A percentile compares a stretch with the other conserved stretches of the same genome.
phyloP scores from a whole-genome alignment of 2,329 filamentous ascomycete genomes.

The Rhynchosporium secalis region DNA sequence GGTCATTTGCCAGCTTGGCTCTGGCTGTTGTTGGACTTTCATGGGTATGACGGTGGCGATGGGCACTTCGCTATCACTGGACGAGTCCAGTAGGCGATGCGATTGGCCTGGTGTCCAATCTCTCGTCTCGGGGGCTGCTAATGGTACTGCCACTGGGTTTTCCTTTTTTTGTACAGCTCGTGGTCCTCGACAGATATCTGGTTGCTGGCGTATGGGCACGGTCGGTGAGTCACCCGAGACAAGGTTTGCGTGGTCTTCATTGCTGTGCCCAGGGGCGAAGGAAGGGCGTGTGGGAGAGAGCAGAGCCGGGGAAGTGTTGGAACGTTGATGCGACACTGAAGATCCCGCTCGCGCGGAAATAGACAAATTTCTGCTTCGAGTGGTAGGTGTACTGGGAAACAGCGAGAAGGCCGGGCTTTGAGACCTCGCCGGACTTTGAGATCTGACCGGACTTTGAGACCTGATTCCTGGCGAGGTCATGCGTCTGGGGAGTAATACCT shows the following conservation, averaged over 20 bases:
- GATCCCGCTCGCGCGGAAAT: conserved; percentile 15
- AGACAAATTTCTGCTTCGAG: conserved; percentile 25
- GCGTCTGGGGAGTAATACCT: conserved; percentile 42
- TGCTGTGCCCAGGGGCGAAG: conserved; percentile 29
- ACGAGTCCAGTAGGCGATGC: conserved; percentile 29
- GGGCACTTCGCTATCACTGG: conserved; percentile 19
- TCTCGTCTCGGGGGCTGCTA: neutral
- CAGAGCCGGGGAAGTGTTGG: conserved; percentile 56
- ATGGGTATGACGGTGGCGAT: conserved; percentile 19
- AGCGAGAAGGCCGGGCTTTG: conserved; percentile 49
- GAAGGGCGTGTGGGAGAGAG: conserved; percentile 48
- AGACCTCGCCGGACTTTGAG: conserved; percentile 45
- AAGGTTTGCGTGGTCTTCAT: conserved; percentile 30
- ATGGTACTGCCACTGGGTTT: neutral
- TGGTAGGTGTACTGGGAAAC: conserved; percentile 37
- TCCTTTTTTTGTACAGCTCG: conserved; percentile 4
- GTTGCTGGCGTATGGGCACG: neutral
- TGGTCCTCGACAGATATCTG: conserved; percentile 1
- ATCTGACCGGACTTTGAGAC: conserved; percentile 45
- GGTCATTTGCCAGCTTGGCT: conserved; percentile 35
- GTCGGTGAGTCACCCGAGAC: conserved; percentile 17
- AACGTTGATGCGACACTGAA: conserved; percentile 42
- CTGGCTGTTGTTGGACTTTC: conserved; percentile 28
- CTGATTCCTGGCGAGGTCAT: conserved; percentile 51
- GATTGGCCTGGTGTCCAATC: conserved; percentile 31